Base-by-base conservation (phyloP, 345 rosid species). In the Gossypium arboreum region DNA sequence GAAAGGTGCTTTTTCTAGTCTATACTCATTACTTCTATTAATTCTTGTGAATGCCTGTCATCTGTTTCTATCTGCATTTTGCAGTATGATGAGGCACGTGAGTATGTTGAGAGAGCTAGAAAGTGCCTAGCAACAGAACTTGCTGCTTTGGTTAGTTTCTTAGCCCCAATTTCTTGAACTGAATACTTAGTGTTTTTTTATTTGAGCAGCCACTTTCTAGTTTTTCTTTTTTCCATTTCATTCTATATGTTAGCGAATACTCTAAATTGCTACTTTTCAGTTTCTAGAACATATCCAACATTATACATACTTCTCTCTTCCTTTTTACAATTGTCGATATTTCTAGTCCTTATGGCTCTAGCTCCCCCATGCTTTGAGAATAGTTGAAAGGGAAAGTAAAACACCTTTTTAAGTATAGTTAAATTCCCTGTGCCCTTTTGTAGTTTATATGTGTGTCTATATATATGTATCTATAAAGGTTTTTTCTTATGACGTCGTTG, bases 101-200 rank as follows among this genome's bases (percentile, higher is more conserved):
- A 88, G 75, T 93, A 90, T 80, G 94, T 95, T 68, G 99, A 95
- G 81, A 88, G 97, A 80, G 97, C 99, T 69, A 84, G 99, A 77
- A 93, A 91, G 82, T 95, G 93, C 85, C 87, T 95, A 75, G 99
- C 98, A 74, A 95, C 99, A 12, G 99, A 93, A 83, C 97, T 95
- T 83, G 98, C 99, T 80, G 99, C 99, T 73, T 84, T 95, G 97
- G 99, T 95, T 78, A 76, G 88, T 87, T 71, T 76, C 72, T 56
- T 56, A 44, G 56, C 72, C 78, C 15, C 50, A 12, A 47, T 41
- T 70, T 48, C 56, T 48, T 75, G 55, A 58, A 41, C 54, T 50
- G 54, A 12, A 0, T 1, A 17, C 45, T 70, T 9, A 44, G n/a
- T 18, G 18, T 68, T 34, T 34, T 34, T 34, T 34, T 34, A 34